Base-by-base conservation (phyloP, 768 basidiomycete genomes). In the Pleurotus tuoliensis region DNA sequence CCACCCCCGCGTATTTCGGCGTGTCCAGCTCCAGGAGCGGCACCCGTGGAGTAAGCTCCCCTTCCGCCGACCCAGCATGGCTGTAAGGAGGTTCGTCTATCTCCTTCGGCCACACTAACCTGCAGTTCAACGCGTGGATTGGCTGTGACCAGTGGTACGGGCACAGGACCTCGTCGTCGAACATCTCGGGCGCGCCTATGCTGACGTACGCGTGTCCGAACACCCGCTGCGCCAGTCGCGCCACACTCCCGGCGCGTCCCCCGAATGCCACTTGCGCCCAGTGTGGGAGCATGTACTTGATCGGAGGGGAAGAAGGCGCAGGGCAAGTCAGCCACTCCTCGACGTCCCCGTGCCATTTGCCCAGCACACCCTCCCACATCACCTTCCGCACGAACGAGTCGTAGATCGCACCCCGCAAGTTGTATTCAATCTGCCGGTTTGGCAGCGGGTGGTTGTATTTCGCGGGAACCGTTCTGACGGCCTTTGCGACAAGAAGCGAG, bases 351-450 rank as follows among this genome's bases (percentile, higher is more conserved):
- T 74, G 66, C 87, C 88, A 94, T 65, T 82, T 80, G 43, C 79
- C 72, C 27, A 89, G 76, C 24, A 94, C 69, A 47, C 94, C 94
- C 68, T 98, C 92, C 81, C 82, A 84, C 64, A 95, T 80, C 59
- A 98, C 81, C 50, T 87, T 90, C 16, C 96, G 88, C 58, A 98
- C 80, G 70, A 87, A 92, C 0, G 90, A 80, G 71, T 94, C 90
- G 69, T 94, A 96, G 64, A 93, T 94, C 4, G 89, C 82, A 3
- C 86, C 90, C 16, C 82, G 82, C 11, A 97, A 79, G 9, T 81
- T 69, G 24, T 65, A 67, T 63, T 94, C 92, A 50, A 94, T 78
- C 48, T 81, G 77, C 4, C 76, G 75, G 4, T 24, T 27, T 18
- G 92, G 86, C 0, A 96, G 74, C 0, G 90, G 92, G 0, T 59